phyloP scores from a whole-genome alignment of 2,329 filamentous ascomycete species.

The Camptophora hylomeconis region DNA sequence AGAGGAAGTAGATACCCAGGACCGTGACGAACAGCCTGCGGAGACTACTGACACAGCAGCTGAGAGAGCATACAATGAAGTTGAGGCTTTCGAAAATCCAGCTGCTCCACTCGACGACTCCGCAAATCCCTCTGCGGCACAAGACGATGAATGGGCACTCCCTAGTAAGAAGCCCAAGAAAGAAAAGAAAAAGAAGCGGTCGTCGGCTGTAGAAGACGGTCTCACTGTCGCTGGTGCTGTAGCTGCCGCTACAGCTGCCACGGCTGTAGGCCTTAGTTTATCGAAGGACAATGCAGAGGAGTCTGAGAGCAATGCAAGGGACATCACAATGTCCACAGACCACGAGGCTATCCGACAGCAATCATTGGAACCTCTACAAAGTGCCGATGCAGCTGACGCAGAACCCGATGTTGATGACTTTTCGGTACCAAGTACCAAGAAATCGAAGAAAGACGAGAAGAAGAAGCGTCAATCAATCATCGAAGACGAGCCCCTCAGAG shows the following conservation, averaged over 20 bases:
- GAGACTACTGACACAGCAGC: too few relatives aligned
- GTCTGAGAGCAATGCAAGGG: background rate
- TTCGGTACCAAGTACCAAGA: background rate
- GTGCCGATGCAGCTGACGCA: background rate
- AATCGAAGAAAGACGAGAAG: conserved; percentile 8
- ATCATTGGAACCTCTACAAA: background rate
- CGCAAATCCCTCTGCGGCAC: conserved; percentile 2
- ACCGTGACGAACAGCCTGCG: too few relatives aligned
- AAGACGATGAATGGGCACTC: conserved; percentile 15
- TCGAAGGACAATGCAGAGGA: background rate
- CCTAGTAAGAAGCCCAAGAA: conserved; percentile 19
- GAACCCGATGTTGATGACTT: background rate
- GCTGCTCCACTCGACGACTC: background rate
- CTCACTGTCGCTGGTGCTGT: background rate
- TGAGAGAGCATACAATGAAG: too few relatives aligned
- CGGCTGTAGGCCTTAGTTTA: background rate
- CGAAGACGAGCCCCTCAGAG: too few relatives aligned
- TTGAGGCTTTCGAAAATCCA: too few relatives aligned
- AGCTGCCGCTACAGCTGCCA: background rate
- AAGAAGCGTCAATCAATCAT: conserved; percentile 5
- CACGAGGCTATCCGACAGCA: background rate
- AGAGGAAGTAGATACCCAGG: too few relatives aligned
- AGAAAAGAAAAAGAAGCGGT: conserved; percentile 1
- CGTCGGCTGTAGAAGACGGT: background rate
- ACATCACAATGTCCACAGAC: background rate